A percentile compares a stretch with the other conserved stretches of the same genome.
These are phyloP conservation scores for Amaranthus tricolor DNA, from an alignment of 179 eudicot species.

Conservation along the genomic window DNA sequence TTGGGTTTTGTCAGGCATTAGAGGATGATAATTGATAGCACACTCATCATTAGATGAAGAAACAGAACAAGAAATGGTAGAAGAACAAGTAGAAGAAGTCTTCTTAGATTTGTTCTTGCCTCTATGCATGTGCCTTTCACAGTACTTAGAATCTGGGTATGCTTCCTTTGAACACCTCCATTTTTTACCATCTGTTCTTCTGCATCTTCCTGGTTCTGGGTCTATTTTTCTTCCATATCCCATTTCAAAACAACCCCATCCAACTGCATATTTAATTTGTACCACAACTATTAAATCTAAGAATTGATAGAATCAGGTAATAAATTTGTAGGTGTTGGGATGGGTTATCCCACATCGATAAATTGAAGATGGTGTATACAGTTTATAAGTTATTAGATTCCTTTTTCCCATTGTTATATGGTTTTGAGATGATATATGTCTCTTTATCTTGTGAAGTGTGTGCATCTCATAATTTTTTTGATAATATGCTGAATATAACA, in stretches of 20 bases:
- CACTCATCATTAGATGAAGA: slow-evolving; percentile 4
- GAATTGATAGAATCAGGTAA: neutral
- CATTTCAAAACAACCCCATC: slow-evolving; percentile 33
- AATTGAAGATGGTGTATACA: too few relatives aligned
- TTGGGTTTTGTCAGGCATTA: slow-evolving; percentile 5
- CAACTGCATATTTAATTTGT: slow-evolving; percentile 13
- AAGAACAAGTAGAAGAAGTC: slow-evolving; percentile 1
- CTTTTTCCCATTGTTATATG: too few relatives aligned
- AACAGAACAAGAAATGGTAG: slow-evolving; percentile 17
- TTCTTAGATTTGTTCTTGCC: slow-evolving; percentile 37
- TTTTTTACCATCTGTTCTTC: slow-evolving; percentile 58
- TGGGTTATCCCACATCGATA: neutral
- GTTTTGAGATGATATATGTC: too few relatives aligned
- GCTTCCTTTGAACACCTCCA: slow-evolving; percentile 56
- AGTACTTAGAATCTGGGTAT: slow-evolving; percentile 41
- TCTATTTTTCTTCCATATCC: slow-evolving; percentile 39
- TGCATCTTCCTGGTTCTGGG: slow-evolving; percentile 50
- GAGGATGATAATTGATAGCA: neutral
- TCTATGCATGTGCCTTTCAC: slow-evolving; percentile 50
- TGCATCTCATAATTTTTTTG: too few relatives aligned
- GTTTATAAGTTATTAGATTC: too few relatives aligned
- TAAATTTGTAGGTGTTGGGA: neutral
- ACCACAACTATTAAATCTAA: neutral
- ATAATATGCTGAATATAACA: too few relatives aligned
- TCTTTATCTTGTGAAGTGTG: too few relatives aligned